Evolutionary conservation across 2,329 filamentous ascomycete species (phyloP), one percentile per base, ranked within the genome.

Genomic region (Trichoderma oligosporum): DNA sequence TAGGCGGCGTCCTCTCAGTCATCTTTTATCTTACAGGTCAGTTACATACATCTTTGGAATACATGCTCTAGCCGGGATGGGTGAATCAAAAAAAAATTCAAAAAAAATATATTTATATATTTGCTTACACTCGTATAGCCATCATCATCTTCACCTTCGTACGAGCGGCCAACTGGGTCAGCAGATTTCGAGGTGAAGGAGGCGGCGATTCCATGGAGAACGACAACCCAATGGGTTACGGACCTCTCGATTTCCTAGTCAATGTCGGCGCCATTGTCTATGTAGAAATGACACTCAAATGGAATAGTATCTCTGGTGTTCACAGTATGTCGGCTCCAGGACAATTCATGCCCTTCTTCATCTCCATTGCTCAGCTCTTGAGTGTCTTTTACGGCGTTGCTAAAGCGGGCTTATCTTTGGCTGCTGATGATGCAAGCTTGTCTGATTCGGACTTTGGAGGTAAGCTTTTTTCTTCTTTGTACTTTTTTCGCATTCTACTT

Each of bases 291-390:
- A 59, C 63, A 3, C 51, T 66, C n/a, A 61, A 60, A 24, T 65
- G 64, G 65, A 66, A 66, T 45, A 29, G 58, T 42, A 62, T 67
- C 51, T 45, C 57, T 1, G 58, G 39, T 6, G 61, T 66, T n/a
- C 57, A 66, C 42, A 58, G 54, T 5, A 35, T 66, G 9, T 31
- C 55, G 25, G 45, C 48, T 4, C 63, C 64, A 1, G 65, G 65
- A 16, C 65, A 66, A 42, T 65, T 66, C n/a, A 66, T 66, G 62
- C 64, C 65, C n/a, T 61, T 66, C 29, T 57, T 66, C 52, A 62
- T 66, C 48, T 56, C 64, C 1, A 29, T 66, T 8, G 65, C 61
- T 8, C 65, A 66, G 46, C 56, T 65, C 1, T 4, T 65, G 2
- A 61, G 57, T 24, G 61, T 66, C 24, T 58, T 64, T 12, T 66